Evolutionary conservation across 2,329 filamentous ascomycete species (phyloP).

Genomic region (Colletotrichum cordylinicola): DNA sequence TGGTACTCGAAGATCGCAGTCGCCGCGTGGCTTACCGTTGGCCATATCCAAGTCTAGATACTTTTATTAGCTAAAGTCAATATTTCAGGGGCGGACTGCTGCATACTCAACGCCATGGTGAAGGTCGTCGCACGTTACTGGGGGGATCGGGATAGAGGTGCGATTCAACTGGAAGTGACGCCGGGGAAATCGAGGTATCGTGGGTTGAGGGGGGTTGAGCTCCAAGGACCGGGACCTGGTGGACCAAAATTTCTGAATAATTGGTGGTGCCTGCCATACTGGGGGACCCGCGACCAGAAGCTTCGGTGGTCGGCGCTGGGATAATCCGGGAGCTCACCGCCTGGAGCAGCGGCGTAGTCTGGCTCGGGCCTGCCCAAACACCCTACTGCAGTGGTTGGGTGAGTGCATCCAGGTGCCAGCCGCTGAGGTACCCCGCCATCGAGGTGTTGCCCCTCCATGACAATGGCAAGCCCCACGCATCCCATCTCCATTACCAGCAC

Average conservation of each 20-base stretch:
- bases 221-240: conserved; percentile 19
- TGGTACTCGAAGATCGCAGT: conserved; percentile 16
- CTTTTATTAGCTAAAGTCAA: conserved; percentile 37
- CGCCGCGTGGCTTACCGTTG: conserved; percentile 66
- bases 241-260: conserved; percentile 29
- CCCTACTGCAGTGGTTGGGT: neutral
- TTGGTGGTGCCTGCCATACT: conserved; percentile 24
- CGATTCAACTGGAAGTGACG: conserved; percentile 13
- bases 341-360: neutral
- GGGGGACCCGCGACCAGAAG: conserved; percentile 15
- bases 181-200: conserved; percentile 16
- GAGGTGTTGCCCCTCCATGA: conserved; percentile 21
- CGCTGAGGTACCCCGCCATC: conserved; percentile 16
- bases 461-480: conserved; percentile 9
- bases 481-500: conserved; percentile 15
- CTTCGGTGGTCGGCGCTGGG: conserved; percentile 16
- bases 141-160: neutral
- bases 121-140: conserved; percentile 18
- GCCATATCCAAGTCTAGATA: conserved; percentile 78
- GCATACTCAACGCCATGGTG: conserved; percentile 31
- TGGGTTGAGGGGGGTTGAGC: conserved; percentile 22
- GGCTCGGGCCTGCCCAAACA: neutral
- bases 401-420: neutral
- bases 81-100: neutral
- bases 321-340: conserved; percentile 23